These are phyloP conservation scores for Xylariaceae sp. DNA, from an alignment of 2,329 filamentous ascomycete species.

Conservation along the genomic window DNA sequence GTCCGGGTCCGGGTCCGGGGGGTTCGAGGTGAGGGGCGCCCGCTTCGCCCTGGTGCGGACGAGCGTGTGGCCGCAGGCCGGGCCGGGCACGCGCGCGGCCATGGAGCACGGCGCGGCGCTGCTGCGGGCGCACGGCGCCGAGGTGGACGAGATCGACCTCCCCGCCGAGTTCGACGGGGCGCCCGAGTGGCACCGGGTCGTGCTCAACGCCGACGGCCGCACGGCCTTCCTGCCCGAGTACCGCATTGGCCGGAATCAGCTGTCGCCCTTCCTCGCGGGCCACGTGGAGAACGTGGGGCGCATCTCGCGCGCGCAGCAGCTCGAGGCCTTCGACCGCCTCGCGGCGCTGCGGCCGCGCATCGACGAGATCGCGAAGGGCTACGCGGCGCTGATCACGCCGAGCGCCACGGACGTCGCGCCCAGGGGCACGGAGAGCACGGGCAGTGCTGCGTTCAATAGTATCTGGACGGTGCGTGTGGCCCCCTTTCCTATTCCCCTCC, in stretches of 20 bases:
- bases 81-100: slow-evolving; percentile 34
- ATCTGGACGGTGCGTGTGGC: slow-evolving; percentile 42
- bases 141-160: slow-evolving; percentile 48
- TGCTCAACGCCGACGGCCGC: slow-evolving; percentile 45
- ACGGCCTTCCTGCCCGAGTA: slow-evolving; percentile 49
- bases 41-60: slow-evolving; percentile 50
- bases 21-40: slow-evolving; percentile 35
- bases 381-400: slow-evolving; percentile 49
- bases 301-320: slow-evolving; percentile 37
- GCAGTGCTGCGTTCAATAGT: slow-evolving; percentile 42
- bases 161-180: slow-evolving; percentile 40
- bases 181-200: slow-evolving; percentile 42
- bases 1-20: too few relatives aligned
- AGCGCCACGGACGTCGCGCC: slow-evolving; percentile 55
- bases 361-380: slow-evolving; percentile 43
- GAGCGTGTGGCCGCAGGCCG: slow-evolving; percentile 40
- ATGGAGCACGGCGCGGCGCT: slow-evolving; percentile 32
- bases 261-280: slow-evolving; percentile 35
- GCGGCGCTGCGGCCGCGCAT: slow-evolving; percentile 45
- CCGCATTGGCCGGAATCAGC: slow-evolving; percentile 34
- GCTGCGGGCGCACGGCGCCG: slow-evolving; percentile 39
- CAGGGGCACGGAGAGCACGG: slow-evolving; percentile 43
- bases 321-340: slow-evolving; percentile 48
- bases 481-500: not conserved
- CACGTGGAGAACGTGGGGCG: slow-evolving; percentile 43